Percentiles rank a stretch among this genome's conserved stretches.
Evolutionary conservation across 768 basidiomycete species (phyloP).

Genomic region (Collybiopsis confluens): DNA sequence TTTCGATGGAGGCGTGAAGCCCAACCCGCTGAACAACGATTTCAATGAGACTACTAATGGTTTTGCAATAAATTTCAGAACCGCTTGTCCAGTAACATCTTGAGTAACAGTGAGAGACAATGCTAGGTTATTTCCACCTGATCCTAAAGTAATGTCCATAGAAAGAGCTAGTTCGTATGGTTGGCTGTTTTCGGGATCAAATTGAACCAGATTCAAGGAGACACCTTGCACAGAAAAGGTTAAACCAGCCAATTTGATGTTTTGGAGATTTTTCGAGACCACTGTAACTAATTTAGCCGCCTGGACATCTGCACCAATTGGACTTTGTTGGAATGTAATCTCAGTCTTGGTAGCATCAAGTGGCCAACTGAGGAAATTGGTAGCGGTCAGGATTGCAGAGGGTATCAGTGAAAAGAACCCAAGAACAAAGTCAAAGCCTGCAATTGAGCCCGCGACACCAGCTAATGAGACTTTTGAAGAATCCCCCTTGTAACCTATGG

Average conservation of each 20-base stretch:
- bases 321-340: neutral
- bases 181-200: neutral
- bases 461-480: neutral
- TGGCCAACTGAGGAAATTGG: neutral
- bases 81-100: neutral
- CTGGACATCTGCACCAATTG: neutral
- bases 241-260: neutral
- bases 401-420: neutral
- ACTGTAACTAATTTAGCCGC: neutral
- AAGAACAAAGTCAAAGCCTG: neutral
- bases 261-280: neutral
- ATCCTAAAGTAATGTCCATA: neutral
- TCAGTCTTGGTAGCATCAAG: neutral
- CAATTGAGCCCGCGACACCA: neutral
- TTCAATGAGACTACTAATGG: neutral
- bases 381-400: neutral
- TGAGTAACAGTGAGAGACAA: neutral
- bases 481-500: neutral
- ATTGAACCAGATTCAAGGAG: neutral
- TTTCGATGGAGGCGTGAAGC: neutral
- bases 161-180: neutral
- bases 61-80: neutral
- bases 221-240: neutral
- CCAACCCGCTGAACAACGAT: neutral
- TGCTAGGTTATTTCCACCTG: neutral